Base-by-base conservation (phyloP, 371 early-diverging fungal genomes). In the Circinella minor region DNA sequence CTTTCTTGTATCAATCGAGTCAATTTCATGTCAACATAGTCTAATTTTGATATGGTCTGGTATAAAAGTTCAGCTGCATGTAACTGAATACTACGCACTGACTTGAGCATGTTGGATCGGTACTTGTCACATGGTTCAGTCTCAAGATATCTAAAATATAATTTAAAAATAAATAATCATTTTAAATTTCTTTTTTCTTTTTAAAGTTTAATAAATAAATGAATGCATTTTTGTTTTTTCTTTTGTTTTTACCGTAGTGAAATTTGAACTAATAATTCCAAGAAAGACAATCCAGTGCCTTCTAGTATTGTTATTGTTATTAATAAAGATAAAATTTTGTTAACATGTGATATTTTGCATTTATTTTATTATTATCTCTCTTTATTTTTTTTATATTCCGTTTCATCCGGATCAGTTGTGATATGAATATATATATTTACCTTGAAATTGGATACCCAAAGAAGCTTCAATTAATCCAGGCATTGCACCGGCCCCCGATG, bases 61-160 rank as follows among this genome's bases (percentile, higher is more conserved):
- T 88, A 83, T 20, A 93, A 73, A 49, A 92, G 81, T 46, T 91
- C 90, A 4, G 88, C 81, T 5, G 89, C 86, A 60, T 87, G 85
- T 61, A 90, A 80, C 54, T 91, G 91, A 36, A 89, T 89, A 60
- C 77, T 81, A 65, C 74, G 72, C 37, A 78, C 67, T n/a, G 71
- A 47, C 60, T 74, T 79, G 34, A 62, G 43, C 65, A 86, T 79
- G 54, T 74, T 55, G 13, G 47, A 36, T 10, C 36, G 34, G 9
- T 66, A 64, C 15, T 66, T 79, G 36, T 77, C 75, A 57, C 61
- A 68, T 46, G 81, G 75, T 49, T 83, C 86, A 2, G 74, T 76
- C 61, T 76, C 77, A 11, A 84, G 65, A 68, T 67, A 88, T 69
- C 84, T 86, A 81, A 47, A 18, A n/a, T n/a, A n/a, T n/a, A n/a